phyloP scores from a whole-genome alignment of 176 grass and related monocot species.

The Aegilops speltoides region DNA sequence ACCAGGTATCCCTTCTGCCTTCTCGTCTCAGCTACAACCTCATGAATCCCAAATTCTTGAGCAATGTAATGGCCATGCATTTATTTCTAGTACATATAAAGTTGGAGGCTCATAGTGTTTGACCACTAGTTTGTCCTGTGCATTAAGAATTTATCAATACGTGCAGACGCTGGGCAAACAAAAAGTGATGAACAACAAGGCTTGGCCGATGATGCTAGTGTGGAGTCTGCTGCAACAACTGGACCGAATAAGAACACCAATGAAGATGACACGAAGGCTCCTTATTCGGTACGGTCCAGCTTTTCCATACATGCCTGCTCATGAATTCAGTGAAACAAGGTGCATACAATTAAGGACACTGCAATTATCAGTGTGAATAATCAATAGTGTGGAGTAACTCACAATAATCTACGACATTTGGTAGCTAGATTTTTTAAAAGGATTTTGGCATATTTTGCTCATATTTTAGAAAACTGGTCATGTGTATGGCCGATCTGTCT shows the following conservation, averaged over 20 bases:
- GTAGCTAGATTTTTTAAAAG: not conserved
- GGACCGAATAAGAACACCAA: slow-evolving; percentile 61
- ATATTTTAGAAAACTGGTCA: not conserved
- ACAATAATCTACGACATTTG: not conserved
- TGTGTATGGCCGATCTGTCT: not conserved
- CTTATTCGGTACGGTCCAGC: slow-evolving; percentile 49
- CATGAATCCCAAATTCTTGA: slow-evolving; percentile 26
- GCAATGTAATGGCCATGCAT: slow-evolving; percentile 15
- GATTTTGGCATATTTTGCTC: not conserved
- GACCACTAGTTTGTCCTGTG: not conserved
- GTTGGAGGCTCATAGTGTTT: slow-evolving; percentile 18
- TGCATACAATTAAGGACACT: not conserved
- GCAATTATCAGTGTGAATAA: not conserved
- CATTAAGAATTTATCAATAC: slow-evolving; percentile 33
- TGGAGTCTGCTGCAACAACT: slow-evolving; percentile 47
- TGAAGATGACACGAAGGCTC: slow-evolving; percentile 74
- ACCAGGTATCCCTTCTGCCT: slow-evolving; percentile 56
- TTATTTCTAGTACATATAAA: slow-evolving; percentile 27
- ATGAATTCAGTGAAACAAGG: slow-evolving; percentile 9
- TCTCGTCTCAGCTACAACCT: slow-evolving; percentile 20
- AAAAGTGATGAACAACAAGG: slow-evolving; percentile 65
- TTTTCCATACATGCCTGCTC: not conserved
- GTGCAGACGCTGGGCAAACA: slow-evolving; percentile 56
- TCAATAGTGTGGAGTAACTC: not conserved
- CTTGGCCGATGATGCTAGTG: slow-evolving; percentile 60